These are phyloP conservation scores for Spiromastix sp. DNA, from an alignment of 2,329 filamentous ascomycete genomes.

Conservation along the genomic window DNA sequence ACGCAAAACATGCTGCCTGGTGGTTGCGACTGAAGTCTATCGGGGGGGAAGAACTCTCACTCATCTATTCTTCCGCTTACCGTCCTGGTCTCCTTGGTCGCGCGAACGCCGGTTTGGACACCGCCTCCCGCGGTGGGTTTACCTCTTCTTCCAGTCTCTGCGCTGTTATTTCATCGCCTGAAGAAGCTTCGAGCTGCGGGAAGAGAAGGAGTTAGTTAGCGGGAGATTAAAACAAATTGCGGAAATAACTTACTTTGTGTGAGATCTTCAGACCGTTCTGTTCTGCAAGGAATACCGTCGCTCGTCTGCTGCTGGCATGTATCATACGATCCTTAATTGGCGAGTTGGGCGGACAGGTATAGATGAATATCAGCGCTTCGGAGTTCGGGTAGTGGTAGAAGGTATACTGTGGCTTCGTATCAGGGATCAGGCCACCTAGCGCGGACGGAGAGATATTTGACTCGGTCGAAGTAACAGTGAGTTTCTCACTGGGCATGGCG, in stretches of 20 bases:
- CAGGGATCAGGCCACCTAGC: constrained; percentile 39
- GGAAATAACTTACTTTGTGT: constrained; percentile 38
- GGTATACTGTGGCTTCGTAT: constrained; percentile 47
- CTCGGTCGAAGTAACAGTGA: constrained; percentile 40
- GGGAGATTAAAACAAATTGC: not conserved
- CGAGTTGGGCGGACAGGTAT: constrained; percentile 50
- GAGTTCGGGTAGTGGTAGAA: constrained; percentile 47
- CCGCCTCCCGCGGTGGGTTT: constrained; percentile 37
- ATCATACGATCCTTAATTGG: constrained; percentile 58
- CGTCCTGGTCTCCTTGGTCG: constrained; percentile 54
- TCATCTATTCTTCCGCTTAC: too few relatives aligned
- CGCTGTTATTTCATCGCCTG: constrained; percentile 47
- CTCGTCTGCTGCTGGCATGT: constrained; percentile 48
- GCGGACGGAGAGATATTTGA: constrained; percentile 32
- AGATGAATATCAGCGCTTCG: constrained; percentile 48
- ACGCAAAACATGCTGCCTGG: too few relatives aligned
- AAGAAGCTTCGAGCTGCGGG: constrained; percentile 46
- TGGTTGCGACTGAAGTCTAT: too few relatives aligned
- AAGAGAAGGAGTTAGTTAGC: constrained; percentile 11
- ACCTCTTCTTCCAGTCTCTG: constrained; percentile 45
- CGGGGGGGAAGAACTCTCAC: too few relatives aligned
- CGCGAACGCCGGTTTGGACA: constrained; percentile 45
- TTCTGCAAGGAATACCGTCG: constrained; percentile 44
- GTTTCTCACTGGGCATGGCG: constrained; percentile 40
- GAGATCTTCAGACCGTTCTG: constrained; percentile 46